Conservation (phyloP, 176 grass and related monocot genomes). For the Zoysia japonica region DNA sequence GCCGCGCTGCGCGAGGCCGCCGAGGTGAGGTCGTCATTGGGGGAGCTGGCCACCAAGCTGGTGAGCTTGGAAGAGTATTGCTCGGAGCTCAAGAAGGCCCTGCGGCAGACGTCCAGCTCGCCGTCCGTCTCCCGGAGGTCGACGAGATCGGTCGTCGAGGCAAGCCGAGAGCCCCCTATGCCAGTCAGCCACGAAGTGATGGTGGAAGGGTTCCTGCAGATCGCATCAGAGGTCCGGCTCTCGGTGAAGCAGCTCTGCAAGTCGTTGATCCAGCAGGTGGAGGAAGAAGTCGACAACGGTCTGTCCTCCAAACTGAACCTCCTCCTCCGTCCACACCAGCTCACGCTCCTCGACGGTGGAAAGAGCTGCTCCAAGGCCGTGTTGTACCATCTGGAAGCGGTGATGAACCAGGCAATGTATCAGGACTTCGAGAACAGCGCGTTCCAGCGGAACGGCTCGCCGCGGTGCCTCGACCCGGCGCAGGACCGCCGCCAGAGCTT, state of each 20-base stretch:
- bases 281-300: constrained; percentile 44
- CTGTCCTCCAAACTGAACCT: constrained; percentile 57
- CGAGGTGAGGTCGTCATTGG: constrained; percentile 64
- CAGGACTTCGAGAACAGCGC: constrained; percentile 87
- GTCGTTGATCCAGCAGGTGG: constrained; percentile 61
- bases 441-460: constrained; percentile 61
- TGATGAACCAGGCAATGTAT: constrained; percentile 70
- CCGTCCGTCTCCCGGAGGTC: constrained; percentile 55
- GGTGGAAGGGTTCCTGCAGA: constrained; percentile 90
- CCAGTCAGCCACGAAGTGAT: constrained; percentile 80
- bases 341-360: constrained; percentile 17
- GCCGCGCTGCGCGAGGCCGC: constrained; percentile 66
- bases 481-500: constrained; percentile 58
- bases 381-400: constrained; percentile 71
- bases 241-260: constrained; percentile 83
- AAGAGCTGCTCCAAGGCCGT: constrained; percentile 56
- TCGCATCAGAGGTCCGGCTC: constrained; percentile 74
- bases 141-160: constrained; percentile 42
- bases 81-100: constrained; percentile 74
- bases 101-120: constrained; percentile 51
- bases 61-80: constrained; percentile 68
- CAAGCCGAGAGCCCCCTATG: constrained; percentile 42
- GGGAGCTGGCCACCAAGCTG: constrained; percentile 71
- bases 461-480: constrained; percentile 62
- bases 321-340: constrained; percentile 58